A percentile compares a stretch with the other conserved stretches of the same genome.
Conservation (phyloP, 768 basidiomycete genomes). For the Russula sp. region DNA sequence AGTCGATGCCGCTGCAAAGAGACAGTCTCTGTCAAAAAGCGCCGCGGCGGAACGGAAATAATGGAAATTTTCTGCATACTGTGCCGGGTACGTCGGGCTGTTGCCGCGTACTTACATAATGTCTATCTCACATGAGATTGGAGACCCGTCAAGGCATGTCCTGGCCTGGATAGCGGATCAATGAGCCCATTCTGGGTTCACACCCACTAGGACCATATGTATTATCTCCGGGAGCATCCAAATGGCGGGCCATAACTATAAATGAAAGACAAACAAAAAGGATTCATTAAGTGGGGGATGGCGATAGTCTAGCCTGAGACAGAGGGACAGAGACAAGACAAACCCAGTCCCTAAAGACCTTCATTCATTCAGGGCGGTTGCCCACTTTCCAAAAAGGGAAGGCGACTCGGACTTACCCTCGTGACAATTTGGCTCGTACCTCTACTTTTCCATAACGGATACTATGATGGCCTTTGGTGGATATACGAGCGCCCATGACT, state of each 20-base stretch:
- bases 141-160: constrained; percentile 32
- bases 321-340: constrained; percentile 2
- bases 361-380: background rate
- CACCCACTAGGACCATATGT: constrained; percentile 61
- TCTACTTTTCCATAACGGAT: constrained; percentile 84
- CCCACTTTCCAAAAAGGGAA: constrained; percentile 13
- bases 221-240: constrained; percentile 74
- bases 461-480: constrained; percentile 64
- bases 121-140: constrained; percentile 61
- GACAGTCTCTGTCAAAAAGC: constrained; percentile 29
- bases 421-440: constrained; percentile 77
- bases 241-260: constrained; percentile 67
- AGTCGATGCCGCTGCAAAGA: constrained; percentile 40
- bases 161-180: background rate
- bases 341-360: constrained; percentile 26
- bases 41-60: background rate
- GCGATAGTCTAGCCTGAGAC: constrained; percentile 5
- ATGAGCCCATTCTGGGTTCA: background rate
- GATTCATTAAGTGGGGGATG: too few species aligned
- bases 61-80: constrained; percentile 32
- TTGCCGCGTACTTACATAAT: constrained; percentile 55
- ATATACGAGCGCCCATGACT: constrained; percentile 76
- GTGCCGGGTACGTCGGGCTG: constrained; percentile 49
- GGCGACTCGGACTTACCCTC: constrained; percentile 49
- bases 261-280: background rate